A percentile compares a stretch with the other conserved stretches of the same genome.
Evolutionary conservation across 2,329 filamentous ascomycete species (phyloP).

Genomic region (Trichoderma polysporum): DNA sequence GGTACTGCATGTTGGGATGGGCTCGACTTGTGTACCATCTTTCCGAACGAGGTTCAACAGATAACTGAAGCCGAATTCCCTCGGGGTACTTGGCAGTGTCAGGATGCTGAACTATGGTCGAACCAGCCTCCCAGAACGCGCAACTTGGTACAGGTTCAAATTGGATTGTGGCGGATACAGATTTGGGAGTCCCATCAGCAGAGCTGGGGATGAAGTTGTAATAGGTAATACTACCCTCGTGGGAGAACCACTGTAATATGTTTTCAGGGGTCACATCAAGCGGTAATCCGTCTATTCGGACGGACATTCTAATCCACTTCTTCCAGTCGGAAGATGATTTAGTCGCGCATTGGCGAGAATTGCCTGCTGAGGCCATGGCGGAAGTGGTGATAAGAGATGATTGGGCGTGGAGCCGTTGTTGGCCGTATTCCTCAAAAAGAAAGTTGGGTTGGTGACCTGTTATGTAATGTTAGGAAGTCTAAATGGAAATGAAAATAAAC

Average conservation of each 20-base stretch:
- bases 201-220: slow-evolving; percentile 54
- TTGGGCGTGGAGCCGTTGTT: not conserved
- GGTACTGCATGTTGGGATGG: slow-evolving; percentile 25
- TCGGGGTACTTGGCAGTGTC: slow-evolving; percentile 24
- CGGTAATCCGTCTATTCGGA: slow-evolving; percentile 38
- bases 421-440: not conserved
- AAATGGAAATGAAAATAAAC: not conserved
- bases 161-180: slow-evolving; percentile 43
- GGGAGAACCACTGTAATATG: slow-evolving; percentile 53
- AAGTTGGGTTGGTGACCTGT: not conserved
- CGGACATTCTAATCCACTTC: slow-evolving; percentile 35
- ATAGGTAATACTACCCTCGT: slow-evolving; percentile 52
- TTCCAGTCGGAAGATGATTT: slow-evolving; percentile 31
- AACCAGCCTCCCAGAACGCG: slow-evolving; percentile 50
- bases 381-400: too few species aligned
- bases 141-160: slow-evolving; percentile 57
- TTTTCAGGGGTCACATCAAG: slow-evolving; percentile 39
- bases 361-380: not conserved
- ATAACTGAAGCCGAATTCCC: slow-evolving; percentile 26
- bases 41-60: not conserved
- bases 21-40: not conserved
- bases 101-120: slow-evolving; percentile 31
- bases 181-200: slow-evolving; percentile 23
- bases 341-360: not conserved
- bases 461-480: not conserved